These are phyloP conservation scores for Draba incana DNA, from an alignment of 345 rosid species.

Conservation along the genomic window DNA sequence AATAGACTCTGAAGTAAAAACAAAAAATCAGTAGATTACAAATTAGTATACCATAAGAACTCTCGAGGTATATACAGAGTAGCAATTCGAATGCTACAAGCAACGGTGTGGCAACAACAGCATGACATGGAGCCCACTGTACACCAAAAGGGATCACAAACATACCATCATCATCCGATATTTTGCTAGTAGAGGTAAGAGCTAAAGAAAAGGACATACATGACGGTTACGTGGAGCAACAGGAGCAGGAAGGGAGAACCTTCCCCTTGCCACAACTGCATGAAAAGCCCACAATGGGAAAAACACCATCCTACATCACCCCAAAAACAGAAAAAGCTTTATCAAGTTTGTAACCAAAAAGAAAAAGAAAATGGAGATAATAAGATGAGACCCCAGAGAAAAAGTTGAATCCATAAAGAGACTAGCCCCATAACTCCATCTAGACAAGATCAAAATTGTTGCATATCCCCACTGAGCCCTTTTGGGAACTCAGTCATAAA, in stretches of 20 bases:
- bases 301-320: slow-evolving; percentile 71
- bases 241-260: slow-evolving; percentile 97
- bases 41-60: slow-evolving; percentile 59
- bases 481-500: no score
- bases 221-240: slow-evolving; percentile 89
- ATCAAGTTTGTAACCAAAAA: neutral
- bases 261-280: slow-evolving; percentile 91
- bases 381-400: neutral
- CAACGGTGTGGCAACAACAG: slow-evolving; percentile 91
- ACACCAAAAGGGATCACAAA: slow-evolving; percentile 31
- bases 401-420: neutral
- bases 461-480: neutral
- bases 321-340: neutral
- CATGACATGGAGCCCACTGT: slow-evolving; percentile 99
- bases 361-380: neutral
- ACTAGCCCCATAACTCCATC: neutral
- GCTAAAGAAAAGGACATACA: slow-evolving; percentile 45
- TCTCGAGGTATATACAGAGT: slow-evolving; percentile 96
- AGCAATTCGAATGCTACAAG: slow-evolving; percentile 93
- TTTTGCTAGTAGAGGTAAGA: slow-evolving; percentile 18
- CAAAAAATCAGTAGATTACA: slow-evolving; percentile 13
- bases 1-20: neutral
- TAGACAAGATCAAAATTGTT: slow-evolving; percentile 14
- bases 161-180: neutral
- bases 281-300: slow-evolving; percentile 91